Base-by-base conservation (phyloP, 371 early-diverging fungal species). In the Gilbertella persicaria region DNA sequence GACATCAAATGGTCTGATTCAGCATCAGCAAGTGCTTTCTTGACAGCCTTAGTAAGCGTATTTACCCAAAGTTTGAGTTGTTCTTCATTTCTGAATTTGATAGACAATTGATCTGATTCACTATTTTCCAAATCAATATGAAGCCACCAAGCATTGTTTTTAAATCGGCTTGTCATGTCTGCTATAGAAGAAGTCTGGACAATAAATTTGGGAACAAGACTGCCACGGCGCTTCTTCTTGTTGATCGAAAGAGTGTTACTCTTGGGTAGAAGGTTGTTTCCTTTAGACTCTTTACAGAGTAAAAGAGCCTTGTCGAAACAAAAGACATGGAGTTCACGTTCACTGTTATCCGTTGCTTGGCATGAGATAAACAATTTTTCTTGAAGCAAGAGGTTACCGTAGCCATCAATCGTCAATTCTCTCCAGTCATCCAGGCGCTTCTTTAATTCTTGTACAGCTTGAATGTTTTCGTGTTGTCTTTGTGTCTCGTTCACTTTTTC, bases 401-500 rank as follows among this genome's bases (percentile, higher is more conserved):
- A 95, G 12, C 83, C 82, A 17, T 78, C 73, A 20, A 74, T 56
- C 13, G 62, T 40, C 21, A 47, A 37, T 4, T 57, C 53, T 61
- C 68, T 36, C 20, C 23, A 33, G 8, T 46, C 44, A 23, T 54
- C 62, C 21, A 95, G 84, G 21, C 87, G 83, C 28, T 85, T 81
- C 56, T 87, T 83, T 24, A 98, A 75, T 17, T 93, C 93, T 50
- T 83, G 75, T 26, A 91, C 91, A 20, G 85, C 79, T 23, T 78
- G 68, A 24, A 78, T 68, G 64, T 98, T 97, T 59, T 94, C 97
- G 62, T 92, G 92, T 51, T 83, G 85, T 43, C 96, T 84, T 62
- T 89, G 86, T 1, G 91, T 85, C 69, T 97, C 98, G 64, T 99
- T 99, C 47, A 96, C 91, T 42, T 83, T 77, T 57, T 93, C 91